These are phyloP conservation scores for Periglandula ipomoeae DNA, from an alignment of 2,329 filamentous ascomycete genomes.

Conservation along the genomic window DNA sequence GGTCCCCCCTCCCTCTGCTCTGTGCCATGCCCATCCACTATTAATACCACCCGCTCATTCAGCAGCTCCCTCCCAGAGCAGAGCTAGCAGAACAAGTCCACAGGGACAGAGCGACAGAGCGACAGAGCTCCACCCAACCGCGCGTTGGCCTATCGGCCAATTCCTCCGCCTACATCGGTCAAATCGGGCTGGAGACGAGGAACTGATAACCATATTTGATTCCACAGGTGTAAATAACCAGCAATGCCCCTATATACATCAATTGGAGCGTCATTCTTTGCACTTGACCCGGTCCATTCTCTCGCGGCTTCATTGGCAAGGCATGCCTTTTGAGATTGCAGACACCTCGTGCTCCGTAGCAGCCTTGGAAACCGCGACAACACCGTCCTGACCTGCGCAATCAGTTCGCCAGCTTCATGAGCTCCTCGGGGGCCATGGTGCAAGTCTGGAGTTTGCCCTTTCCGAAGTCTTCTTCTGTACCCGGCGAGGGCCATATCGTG, in stretches of 20 bases:
- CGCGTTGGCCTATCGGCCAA: neutral
- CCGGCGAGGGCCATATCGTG: constrained; percentile 72
- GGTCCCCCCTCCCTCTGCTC: too few relatives aligned
- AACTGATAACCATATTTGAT: neutral
- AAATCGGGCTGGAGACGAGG: neutral
- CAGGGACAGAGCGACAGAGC: too few relatives aligned
- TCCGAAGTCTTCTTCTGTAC: constrained; percentile 58
- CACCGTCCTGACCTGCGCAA: neutral
- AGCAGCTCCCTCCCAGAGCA: too few relatives aligned
- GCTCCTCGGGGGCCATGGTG: constrained; percentile 9
- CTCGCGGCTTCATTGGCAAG: neutral
- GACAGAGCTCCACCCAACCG: neutral
- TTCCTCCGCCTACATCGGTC: neutral
- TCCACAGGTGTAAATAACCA: neutral
- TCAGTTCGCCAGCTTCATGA: neutral
- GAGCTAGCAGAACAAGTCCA: too few relatives aligned
- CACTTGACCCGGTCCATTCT: too few relatives aligned
- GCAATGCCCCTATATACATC: neutral
- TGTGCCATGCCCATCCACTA: too few relatives aligned
- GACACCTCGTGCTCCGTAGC: neutral
- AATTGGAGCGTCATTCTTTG: too few relatives aligned
- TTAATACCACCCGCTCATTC: too few relatives aligned
- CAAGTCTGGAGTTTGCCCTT: constrained; percentile 47
- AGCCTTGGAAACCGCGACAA: neutral
- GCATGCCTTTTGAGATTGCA: neutral